Percentiles rank a stretch among this genome's conserved stretches.
Evolutionary conservation across 2,329 filamentous ascomycete species (phyloP).

Genomic region (Colletotrichum siamense): DNA sequence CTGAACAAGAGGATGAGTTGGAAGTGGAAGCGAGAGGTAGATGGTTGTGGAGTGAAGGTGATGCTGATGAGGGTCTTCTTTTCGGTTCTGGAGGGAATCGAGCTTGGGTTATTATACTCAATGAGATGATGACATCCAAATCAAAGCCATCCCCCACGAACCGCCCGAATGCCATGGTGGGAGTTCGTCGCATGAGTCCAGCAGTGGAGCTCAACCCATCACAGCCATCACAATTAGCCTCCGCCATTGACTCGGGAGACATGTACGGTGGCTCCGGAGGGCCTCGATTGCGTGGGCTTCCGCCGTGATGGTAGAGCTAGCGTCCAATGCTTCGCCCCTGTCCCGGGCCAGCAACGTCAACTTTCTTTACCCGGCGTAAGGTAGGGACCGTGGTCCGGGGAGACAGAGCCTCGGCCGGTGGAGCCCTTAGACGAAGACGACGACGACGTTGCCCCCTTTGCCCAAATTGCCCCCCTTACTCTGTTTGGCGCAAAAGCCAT

Average conservation of each 20-base stretch:
- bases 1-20: not conserved
- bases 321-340: not conserved
- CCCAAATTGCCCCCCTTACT: not conserved
- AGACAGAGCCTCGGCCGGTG: not conserved
- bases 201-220: not conserved
- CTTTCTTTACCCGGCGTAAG: not conserved
- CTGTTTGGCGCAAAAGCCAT: not conserved
- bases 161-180: not conserved
- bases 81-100: not conserved
- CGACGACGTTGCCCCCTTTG: not conserved
- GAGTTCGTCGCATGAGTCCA: not conserved
- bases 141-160: not conserved
- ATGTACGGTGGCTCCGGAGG: not conserved
- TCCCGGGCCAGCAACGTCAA: not conserved
- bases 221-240: not conserved
- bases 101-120: not conserved
- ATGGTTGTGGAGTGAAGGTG: not conserved
- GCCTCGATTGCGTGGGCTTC: conserved; percentile 2
- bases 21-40: not conserved
- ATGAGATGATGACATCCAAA: not conserved
- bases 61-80: not conserved
- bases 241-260: not conserved
- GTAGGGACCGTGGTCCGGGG: not conserved
- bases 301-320: not conserved
- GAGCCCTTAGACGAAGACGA: not conserved